Percentiles rank a stretch among this genome's conserved stretches.
phyloP scores from a whole-genome alignment of 768 basidiomycete species.

The Suillus hirtellus region DNA sequence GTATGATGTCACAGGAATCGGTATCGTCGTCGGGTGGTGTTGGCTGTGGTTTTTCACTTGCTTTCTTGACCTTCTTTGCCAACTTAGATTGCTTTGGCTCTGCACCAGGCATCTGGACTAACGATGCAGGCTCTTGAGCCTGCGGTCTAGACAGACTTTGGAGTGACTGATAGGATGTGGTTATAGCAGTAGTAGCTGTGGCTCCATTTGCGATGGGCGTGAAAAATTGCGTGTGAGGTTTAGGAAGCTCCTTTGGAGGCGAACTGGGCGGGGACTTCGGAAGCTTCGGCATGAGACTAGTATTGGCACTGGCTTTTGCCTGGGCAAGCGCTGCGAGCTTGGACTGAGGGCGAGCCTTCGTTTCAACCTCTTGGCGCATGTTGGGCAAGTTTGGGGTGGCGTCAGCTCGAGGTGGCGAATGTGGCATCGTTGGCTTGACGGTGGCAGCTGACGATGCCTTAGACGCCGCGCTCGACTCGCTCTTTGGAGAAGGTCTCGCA shows the following conservation, averaged over 20 bases:
- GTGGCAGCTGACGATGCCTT: conserved; percentile 27
- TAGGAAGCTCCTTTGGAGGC: conserved; percentile 40
- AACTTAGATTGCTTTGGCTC: conserved; percentile 66
- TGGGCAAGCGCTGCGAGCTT: conserved; percentile 77
- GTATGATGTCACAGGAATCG: conserved; percentile 29
- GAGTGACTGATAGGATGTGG: conserved; percentile 75
- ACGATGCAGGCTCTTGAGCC: conserved; percentile 22
- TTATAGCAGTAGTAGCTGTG: conserved; percentile 83
- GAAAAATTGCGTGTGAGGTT: conserved; percentile 63
- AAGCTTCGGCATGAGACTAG: conserved; percentile 24
- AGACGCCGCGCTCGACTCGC: conserved; percentile 18
- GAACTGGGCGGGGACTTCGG: conserved; percentile 24
- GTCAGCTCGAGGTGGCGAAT: conserved; percentile 24
- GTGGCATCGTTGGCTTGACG: conserved; percentile 19
- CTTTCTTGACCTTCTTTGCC: conserved; percentile 70
- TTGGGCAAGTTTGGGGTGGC: conserved; percentile 18
- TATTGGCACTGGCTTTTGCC: conserved; percentile 39
- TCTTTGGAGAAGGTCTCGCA: conserved; percentile 5
- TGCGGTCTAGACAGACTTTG: conserved; percentile 51
- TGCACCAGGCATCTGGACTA: conserved; percentile 32
- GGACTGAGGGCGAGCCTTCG: conserved; percentile 50
- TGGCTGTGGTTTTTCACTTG: conserved; percentile 44
- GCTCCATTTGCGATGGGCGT: conserved; percentile 81
- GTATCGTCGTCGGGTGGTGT: conserved; percentile 41
- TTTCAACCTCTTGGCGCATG: conserved; percentile 19